These are phyloP conservation scores for Thoreauomyces humboldtii DNA, from an alignment of 192 early-diverging fungal genomes.

Conservation along the genomic window DNA sequence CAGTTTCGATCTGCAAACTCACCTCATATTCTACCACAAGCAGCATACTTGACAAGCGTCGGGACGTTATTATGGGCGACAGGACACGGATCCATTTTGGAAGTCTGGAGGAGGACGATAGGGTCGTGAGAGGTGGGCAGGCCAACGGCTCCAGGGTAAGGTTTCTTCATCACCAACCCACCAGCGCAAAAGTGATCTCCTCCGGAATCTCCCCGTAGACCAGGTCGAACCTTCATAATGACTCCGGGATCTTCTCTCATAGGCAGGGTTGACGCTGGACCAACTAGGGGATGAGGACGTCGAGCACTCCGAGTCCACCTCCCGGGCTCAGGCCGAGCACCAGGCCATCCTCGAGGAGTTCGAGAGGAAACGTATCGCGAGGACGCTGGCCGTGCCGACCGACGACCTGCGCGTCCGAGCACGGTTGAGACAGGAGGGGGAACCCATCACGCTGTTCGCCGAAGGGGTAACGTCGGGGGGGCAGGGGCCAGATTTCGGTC, in stretches of 20 bases:
- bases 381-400: constrained; percentile 85
- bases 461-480: constrained; percentile 73
- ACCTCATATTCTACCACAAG: too few species aligned
- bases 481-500: too few species aligned
- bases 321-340: constrained; percentile 37
- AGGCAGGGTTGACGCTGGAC: constrained; percentile 34
- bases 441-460: constrained; percentile 90
- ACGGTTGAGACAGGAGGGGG: constrained; percentile 69
- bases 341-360: constrained; percentile 51
- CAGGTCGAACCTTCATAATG: too few species aligned
- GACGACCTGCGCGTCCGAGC: constrained; percentile 77
- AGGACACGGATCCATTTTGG: constrained; percentile 66
- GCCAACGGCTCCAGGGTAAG: background rate
- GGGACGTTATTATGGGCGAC: constrained; percentile 4
- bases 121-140: constrained; percentile 39
- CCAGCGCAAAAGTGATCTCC: too few species aligned
- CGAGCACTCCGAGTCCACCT: constrained; percentile 40
- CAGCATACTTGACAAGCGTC: too few species aligned
- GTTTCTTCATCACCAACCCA: too few species aligned
- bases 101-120: constrained; percentile 52
- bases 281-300: constrained; percentile 43
- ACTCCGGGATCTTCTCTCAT: too few species aligned
- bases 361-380: constrained; percentile 65
- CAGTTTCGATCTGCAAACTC: too few species aligned
- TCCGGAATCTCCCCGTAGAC: too few species aligned